Base-by-base conservation (phyloP, 176 grass and related monocot species). In the Tuctoria greenei region DNA sequence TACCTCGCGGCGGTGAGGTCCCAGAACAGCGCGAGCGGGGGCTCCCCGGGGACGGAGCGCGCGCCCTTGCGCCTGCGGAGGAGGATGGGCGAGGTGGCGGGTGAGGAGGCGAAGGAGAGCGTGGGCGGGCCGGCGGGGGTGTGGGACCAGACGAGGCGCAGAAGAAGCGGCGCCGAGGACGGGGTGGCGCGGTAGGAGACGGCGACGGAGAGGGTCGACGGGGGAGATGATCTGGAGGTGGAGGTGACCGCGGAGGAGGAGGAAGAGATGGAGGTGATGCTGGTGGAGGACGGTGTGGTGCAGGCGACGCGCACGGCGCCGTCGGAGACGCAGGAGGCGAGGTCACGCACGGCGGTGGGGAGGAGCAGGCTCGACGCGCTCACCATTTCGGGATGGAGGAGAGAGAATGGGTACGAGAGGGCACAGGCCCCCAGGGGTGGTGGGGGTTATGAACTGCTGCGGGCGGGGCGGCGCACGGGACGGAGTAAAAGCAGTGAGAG, bases 311-410 rank as follows among this genome's bases (percentile, higher is more conserved):
- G 85, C 50, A 88, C 85, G 27, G 93, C 90, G 85, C 92, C 83
- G 73, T 91, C 86, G 41, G 83, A 79, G 88, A 92, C 82, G 86
- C 95, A 97, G 66, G 95, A 93, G 3, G 84, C 94, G 63, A 97
- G 88, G 72, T 79, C 88, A 63, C 88, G 88, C 77, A 93, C 57
- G 24, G 87, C 73, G 10, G 87, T 55, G 0, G 87, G 91, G 1
- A 93, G 83, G 15, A 93, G 87, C 25, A 93, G 87, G 43, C 82
- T 90, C 38, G 81, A 80, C 45, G 74, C 82, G 74, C 84, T 85
- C 81, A 89, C 91, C 87, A 93, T 93, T 50, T 57, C 7, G 16
- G 26, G 26, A 57, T 63, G 59, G 23, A 9, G 5, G 3, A 26
- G 72, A 61, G 15, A 42, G 41, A 24, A 37, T 0, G 18, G 4